Evolutionary conservation across 495 filamentous ascomycete species (phyloP), one percentile per base, ranked within the genome.

Genomic region (Talaromyces thailandensis): DNA sequence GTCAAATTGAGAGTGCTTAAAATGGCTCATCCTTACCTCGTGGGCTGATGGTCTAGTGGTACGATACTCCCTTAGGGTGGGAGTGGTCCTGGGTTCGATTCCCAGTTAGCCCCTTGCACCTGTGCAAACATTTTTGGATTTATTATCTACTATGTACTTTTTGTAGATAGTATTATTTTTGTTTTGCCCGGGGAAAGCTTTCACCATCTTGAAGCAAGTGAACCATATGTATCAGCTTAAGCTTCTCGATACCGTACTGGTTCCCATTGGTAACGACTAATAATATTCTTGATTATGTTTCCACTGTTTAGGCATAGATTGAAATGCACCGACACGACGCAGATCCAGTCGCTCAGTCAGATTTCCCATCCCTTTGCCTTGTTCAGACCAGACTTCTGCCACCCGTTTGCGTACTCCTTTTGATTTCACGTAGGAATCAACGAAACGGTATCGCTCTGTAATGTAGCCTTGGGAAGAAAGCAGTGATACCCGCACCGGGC

Each of bases 1-100:
- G n/a, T n/a, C n/a, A n/a, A n/a, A n/a, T n/a, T 16, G 12, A 40
- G 4, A 40, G 14, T 16, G 12, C 9, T n/a, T 14, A 55, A 28
- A 55, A 55, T 26, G 51, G 1, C 9, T 7, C 6, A 6, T 26
- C 1, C 7, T 55, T 9, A 28, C 21, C 51, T 14, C 26, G 11
- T 6, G 51, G 51, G 51, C 51, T 55, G 51, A 55, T 55, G 51
- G 51, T 55, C 51, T 55, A 55, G 51, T 55, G 51, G 51, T 55
- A 55, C 51, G 51, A 55, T 55, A 55, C 51, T 55, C 51, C 51
- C 51, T 55, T 55, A 55, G 51, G 51, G 51, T 55, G 51, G 51
- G 51, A 55, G 51, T 55, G 51, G 51, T 55, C 51, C 51, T 55
- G 51, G 51, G 51, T 55, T 55, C 51, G 51, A 55, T 55, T 55